Evolutionary conservation across 192 early-diverging fungal genomes (phyloP).

Genomic region (Podochytrium sp.): DNA sequence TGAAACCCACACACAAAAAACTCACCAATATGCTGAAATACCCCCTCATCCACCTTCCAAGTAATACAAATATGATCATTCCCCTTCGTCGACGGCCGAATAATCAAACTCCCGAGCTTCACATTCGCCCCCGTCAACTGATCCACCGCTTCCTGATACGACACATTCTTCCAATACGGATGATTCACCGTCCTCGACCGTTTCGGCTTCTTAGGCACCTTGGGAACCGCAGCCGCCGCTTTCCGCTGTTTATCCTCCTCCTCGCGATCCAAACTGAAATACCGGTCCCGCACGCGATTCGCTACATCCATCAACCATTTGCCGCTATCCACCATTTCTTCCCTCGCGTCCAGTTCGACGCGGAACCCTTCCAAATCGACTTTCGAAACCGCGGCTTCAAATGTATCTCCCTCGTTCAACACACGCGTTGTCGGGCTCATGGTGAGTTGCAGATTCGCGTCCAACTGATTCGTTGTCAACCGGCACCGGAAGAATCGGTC

Average conservation of each 20-base stretch:
- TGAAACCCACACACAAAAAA: background rate
- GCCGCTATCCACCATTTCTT: conserved; percentile 34
- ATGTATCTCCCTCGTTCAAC: conserved; percentile 68
- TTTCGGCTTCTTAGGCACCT: conserved; percentile 30
- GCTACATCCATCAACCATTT: conserved; percentile 30
- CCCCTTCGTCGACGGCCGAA: conserved; percentile 91
- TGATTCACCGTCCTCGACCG: conserved; percentile 74
- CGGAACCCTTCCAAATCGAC: conserved; percentile 78
- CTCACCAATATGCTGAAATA: conserved; percentile 86
- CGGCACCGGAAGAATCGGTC: conserved; percentile 74
- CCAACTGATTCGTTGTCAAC: conserved; percentile 73
- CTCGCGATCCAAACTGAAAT: conserved; percentile 49
- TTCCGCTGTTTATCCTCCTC: conserved; percentile 21
- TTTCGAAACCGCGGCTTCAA: conserved; percentile 77
- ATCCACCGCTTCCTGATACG: conserved; percentile 72
- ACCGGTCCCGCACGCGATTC: background rate
- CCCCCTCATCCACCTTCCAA: conserved; percentile 85
- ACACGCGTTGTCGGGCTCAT: conserved; percentile 39
- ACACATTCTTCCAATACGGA: conserved; percentile 80
- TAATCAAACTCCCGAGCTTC: conserved; percentile 72
- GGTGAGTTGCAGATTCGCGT: conserved; percentile 78
- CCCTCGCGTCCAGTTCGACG: conserved; percentile 75
- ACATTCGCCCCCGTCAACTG: conserved; percentile 67
- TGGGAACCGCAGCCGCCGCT: background rate
- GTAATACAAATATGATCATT: conserved; percentile 88